Evolutionary conservation across 495 filamentous ascomycete species (phyloP), one percentile per base, ranked within the genome.

Genomic region (Sphaerosporella brunnea): DNA sequence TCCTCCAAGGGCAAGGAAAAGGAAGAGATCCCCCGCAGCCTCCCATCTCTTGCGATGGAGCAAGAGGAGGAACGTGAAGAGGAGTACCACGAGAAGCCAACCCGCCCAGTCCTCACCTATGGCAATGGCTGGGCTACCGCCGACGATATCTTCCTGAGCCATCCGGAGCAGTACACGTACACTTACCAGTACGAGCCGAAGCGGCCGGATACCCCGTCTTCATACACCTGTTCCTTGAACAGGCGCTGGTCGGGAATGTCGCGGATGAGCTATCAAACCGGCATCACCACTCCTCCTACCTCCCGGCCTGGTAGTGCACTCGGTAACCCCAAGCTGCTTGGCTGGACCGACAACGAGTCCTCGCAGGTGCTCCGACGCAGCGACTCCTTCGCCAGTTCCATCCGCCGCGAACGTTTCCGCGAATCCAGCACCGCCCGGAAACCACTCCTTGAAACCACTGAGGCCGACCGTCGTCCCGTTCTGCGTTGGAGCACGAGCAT

Each of bases 381-480:
- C 15, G 35, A 37, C 35, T 11, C 9, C 15, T 43, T 23, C 39
- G 21, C 39, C 21, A 16, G 39, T 21, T 5, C 5, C 20, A 28
- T 36, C 43, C 43, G 43, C 24, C 43, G 39, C 39, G 43, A 46
- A 8, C 43, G 8, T 13, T n/a, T 35, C 26, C 43, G 43, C 43
- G 15, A 32, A 4, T 9, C 34, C 7, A 34, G 26, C 28, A 11
- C 13, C 13, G n/a, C 43, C 4, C 18, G 18, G 26, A 46, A 46
- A 11, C 25, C 25, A 11, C 43, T 37, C 8, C 35, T 37, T 18
- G 15, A 4, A 4, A 15, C 35, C 35, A 18, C 35, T 5, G 35
- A 37, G 28, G 35, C 8, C 8, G 18, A 8, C 9, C 4, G 16
- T 5, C 35, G 35, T 37, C 43, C 43, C 28, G 28, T 21, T 7